phyloP scores from a whole-genome alignment of 1,284 basidiomycete species.

The Rhodotorula sp. region DNA sequence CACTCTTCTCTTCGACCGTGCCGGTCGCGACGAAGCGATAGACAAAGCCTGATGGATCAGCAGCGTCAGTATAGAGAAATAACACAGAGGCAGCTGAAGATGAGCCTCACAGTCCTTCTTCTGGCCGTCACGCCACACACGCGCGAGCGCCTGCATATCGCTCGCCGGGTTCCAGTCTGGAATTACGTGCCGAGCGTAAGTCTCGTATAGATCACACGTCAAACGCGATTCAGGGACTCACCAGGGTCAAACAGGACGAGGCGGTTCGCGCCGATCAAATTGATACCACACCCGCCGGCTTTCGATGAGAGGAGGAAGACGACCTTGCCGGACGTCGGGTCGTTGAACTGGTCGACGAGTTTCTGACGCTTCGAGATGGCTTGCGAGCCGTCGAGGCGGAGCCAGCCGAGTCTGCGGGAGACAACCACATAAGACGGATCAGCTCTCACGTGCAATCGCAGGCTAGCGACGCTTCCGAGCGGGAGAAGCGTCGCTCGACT shows the following conservation, averaged over 20 bases:
- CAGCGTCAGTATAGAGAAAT: slow-evolving; percentile 6
- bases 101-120: slow-evolving; percentile 87
- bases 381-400: slow-evolving; percentile 93
- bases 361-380: slow-evolving; percentile 92
- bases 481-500: not conserved
- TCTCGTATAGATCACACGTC: no score
- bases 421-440: not conserved
- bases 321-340: slow-evolving; percentile 92
- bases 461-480: not conserved
- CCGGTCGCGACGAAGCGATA: slow-evolving; percentile 98
- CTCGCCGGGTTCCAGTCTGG: slow-evolving; percentile 97
- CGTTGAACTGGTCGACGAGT: slow-evolving; percentile 95
- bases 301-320: slow-evolving; percentile 95
- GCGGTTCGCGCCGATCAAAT: slow-evolving; percentile 94
- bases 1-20: slow-evolving; percentile 95
- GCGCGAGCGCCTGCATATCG: slow-evolving; percentile 95
- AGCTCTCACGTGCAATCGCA: not conserved
- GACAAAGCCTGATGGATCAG: slow-evolving; percentile 69
- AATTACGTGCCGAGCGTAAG: not conserved
- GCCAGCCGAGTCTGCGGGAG: slow-evolving; percentile 74
- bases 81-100: slow-evolving; percentile 2
- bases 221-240: slow-evolving; percentile 49
- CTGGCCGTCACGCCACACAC: slow-evolving; percentile 99
- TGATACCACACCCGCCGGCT: slow-evolving; percentile 97
- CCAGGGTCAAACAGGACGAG: slow-evolving; percentile 94